Conservation (phyloP, 129 eudicot genomes). For the Mikania micrantha region DNA sequence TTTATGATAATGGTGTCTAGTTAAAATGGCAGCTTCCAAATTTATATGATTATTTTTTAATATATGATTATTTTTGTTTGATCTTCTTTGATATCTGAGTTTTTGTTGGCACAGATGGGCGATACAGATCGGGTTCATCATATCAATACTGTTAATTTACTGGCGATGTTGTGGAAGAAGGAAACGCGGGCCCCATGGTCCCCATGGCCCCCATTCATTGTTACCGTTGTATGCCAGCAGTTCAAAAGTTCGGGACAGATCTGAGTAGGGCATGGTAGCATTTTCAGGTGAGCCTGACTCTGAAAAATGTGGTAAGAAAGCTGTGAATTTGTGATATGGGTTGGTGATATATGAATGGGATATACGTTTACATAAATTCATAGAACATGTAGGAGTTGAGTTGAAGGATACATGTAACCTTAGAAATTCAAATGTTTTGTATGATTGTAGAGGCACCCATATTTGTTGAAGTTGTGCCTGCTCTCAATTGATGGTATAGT, state of each 20-base stretch:
- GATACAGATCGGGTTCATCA: slow-evolving; percentile 50
- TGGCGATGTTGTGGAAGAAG: slow-evolving; percentile 86
- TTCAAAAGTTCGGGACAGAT: slow-evolving; percentile 55
- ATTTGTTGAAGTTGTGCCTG: slow-evolving; percentile 23
- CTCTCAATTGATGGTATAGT: slow-evolving; percentile 10
- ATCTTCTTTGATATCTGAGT: neutral
- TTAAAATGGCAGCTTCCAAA: neutral
- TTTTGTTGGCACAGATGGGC: slow-evolving; percentile 68
- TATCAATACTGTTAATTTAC: slow-evolving; percentile 47
- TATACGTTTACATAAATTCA: slow-evolving; percentile 5
- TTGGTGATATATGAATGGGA: slow-evolving; percentile 13
- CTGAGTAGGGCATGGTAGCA: slow-evolving; percentile 44
- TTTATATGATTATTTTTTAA: neutral
- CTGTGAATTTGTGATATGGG: slow-evolving; percentile 1
- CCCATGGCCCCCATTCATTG: slow-evolving; percentile 43
- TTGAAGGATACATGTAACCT: slow-evolving; percentile 26
- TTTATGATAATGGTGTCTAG: neutral
- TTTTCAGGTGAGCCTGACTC: slow-evolving; percentile 6
- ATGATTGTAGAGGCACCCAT: slow-evolving; percentile 27
- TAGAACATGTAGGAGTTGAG: slow-evolving; percentile 14
- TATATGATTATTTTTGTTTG: neutral
- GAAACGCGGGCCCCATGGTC: slow-evolving; percentile 56
- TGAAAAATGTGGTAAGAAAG: slow-evolving; percentile 24
- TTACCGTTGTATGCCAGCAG: slow-evolving; percentile 55
- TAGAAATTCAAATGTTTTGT: slow-evolving; percentile 28